These are phyloP conservation scores for Colletotrichum tamarilloi DNA, from an alignment of 2,329 filamentous ascomycete genomes.

Conservation along the genomic window DNA sequence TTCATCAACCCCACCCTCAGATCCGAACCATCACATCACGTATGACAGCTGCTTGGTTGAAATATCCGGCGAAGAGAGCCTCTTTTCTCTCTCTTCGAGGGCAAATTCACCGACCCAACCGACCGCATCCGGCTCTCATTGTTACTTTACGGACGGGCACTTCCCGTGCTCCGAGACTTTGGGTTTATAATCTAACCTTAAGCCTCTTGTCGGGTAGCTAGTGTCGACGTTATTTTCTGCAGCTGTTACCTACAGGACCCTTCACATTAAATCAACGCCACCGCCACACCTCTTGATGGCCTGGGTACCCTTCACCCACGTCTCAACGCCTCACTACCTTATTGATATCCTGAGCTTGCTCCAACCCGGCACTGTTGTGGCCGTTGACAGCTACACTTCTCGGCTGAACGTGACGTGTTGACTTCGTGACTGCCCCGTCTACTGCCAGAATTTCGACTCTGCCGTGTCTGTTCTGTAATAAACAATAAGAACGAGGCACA, in stretches of 20 bases:
- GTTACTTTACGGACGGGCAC: neutral
- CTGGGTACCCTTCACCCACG: neutral
- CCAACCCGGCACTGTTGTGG: neutral
- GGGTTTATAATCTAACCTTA: no score
- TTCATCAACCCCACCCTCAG: neutral
- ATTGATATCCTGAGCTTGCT: neutral
- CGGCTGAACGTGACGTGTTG: neutral
- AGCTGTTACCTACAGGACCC: neutral
- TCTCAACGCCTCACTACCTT: neutral
- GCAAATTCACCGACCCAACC: no score
- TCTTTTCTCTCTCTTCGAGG: neutral
- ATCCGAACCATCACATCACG: neutral
- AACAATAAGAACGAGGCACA: neutral
- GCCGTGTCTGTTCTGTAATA: neutral
- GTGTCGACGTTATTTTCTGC: neutral
- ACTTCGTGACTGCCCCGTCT: neutral
- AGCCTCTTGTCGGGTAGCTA: neutral
- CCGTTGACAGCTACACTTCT: neutral
- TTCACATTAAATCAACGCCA: neutral
- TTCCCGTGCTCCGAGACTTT: neutral
- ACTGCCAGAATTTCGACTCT: neutral
- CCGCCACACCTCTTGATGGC: neutral
- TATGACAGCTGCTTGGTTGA: no score
- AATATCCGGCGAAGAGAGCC: neutral
- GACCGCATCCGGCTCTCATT: neutral